Evolutionary conservation across 208 protist genomes (phyloP).

Genomic region (Crithidia thermophila): DNA sequence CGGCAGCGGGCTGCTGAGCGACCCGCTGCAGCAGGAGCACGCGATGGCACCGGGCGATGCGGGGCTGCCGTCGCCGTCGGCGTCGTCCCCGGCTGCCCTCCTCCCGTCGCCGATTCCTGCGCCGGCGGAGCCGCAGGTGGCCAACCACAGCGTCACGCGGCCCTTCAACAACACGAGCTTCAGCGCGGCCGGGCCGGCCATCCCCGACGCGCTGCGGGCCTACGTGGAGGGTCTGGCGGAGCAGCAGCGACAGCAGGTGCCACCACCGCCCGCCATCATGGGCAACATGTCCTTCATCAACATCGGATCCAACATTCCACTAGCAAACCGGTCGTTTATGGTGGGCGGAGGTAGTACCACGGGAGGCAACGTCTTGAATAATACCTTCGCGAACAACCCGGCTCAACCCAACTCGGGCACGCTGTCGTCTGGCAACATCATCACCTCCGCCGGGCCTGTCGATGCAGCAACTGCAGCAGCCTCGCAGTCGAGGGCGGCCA

Average conservation of each 20-base stretch:
- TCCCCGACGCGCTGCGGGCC: slow-evolving; percentile 19
- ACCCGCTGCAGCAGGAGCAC: slow-evolving; percentile 1
- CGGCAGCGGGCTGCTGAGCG: background rate
- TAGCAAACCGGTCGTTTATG: slow-evolving; percentile 18
- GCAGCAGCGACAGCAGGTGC: slow-evolving; percentile 32
- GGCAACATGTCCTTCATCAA: slow-evolving; percentile 31
- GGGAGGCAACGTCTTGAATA: background rate
- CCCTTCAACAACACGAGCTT: slow-evolving; percentile 26
- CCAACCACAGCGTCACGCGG: background rate
- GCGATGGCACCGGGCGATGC: background rate
- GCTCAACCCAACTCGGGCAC: too few relatives aligned
- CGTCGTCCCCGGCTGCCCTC: background rate
- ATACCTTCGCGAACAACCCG: slow-evolving; percentile 14
- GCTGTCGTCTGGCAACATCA: background rate
- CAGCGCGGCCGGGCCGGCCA: slow-evolving; percentile 14
- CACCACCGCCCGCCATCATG: slow-evolving; percentile 26
- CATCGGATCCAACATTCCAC: slow-evolving; percentile 8
- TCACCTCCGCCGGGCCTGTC: background rate
- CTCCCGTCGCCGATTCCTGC: slow-evolving; percentile 1
- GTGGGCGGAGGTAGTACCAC: background rate
- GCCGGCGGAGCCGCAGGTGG: background rate
- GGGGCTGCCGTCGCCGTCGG: background rate
- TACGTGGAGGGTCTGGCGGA: slow-evolving; percentile 29
- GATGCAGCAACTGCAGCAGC: background rate
- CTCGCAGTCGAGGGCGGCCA: background rate